These are phyloP conservation scores for Euphorbia pulcherrima DNA, from an alignment of 345 rosid genomes.

Conservation along the genomic window DNA sequence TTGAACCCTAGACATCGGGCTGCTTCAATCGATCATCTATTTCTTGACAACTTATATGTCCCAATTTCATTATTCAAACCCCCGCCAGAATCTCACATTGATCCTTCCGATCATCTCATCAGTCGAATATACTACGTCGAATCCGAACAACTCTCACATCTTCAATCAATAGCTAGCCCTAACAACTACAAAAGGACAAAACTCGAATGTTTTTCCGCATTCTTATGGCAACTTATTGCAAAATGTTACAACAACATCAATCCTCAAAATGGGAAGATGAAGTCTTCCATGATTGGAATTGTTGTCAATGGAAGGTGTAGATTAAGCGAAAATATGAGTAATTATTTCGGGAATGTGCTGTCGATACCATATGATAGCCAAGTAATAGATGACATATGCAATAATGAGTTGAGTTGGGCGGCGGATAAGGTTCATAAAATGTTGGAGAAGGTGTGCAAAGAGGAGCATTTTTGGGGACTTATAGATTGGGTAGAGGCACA, in stretches of 20 bases:
- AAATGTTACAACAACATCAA: slow-evolving; percentile 12
- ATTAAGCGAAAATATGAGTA: slow-evolving; percentile 25
- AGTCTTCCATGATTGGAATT: slow-evolving; percentile 47
- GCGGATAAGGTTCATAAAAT: slow-evolving; percentile 50
- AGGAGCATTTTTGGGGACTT: slow-evolving; percentile 64
- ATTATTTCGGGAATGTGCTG: slow-evolving; percentile 63
- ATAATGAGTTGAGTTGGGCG: slow-evolving; percentile 46
- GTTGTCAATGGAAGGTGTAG: slow-evolving; percentile 65
- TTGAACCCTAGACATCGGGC: slow-evolving; percentile 50
- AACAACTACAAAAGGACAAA: slow-evolving; percentile 42
- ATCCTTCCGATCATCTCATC: slow-evolving; percentile 24
- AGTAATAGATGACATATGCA: slow-evolving; percentile 28
- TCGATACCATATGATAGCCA: slow-evolving; percentile 52
- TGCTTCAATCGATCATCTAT: slow-evolving; percentile 29
- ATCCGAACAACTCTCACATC: slow-evolving; percentile 30
- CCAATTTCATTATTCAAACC: slow-evolving; percentile 43
- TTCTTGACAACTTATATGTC: slow-evolving; percentile 45
- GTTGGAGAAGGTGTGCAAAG: slow-evolving; percentile 30
- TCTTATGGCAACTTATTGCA: slow-evolving; percentile 70
- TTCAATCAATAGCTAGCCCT: slow-evolving; percentile 45
- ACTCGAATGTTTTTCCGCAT: slow-evolving; percentile 59
- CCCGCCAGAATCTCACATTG: slow-evolving; percentile 17
- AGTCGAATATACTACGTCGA: slow-evolving; percentile 58
- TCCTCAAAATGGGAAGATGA: background rate
- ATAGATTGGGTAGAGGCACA: slow-evolving; percentile 77